Evolutionary conservation across 306 rosid species (phyloP).

Genomic region (Casuarina equisetifolia): DNA sequence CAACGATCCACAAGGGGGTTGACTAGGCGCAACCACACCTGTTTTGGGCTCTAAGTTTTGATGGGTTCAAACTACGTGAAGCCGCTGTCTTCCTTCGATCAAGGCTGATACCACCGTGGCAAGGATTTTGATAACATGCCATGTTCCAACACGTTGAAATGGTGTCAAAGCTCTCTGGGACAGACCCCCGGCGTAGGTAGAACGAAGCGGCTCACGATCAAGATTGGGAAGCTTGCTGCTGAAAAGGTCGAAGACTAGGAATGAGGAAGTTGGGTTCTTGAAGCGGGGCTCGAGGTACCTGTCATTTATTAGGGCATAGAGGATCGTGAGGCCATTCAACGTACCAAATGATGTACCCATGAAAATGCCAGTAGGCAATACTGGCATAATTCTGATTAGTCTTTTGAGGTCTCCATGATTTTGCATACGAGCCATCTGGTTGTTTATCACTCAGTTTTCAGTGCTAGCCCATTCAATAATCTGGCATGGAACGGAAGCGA

Average conservation of each 20-base stretch:
- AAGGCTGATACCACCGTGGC: conserved; percentile 22
- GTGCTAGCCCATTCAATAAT: conserved; percentile 32
- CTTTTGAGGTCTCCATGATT: conserved; percentile 40
- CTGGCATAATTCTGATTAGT: conserved; percentile 24
- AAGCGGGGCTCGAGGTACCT: conserved; percentile 23
- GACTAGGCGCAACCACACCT: conserved; percentile 21
- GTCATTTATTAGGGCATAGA: conserved; percentile 36
- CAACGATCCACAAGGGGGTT: conserved; percentile 27
- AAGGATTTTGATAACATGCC: conserved; percentile 16
- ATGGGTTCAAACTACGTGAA: conserved; percentile 1
- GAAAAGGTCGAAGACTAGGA: conserved; percentile 26
- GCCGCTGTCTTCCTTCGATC: conserved; percentile 21
- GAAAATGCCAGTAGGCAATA: conserved; percentile 34
- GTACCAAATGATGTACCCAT: conserved; percentile 18
- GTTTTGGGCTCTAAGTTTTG: background rate
- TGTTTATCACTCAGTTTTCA: conserved; percentile 19
- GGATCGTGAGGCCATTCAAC: conserved; percentile 12
- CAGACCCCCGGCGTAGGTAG: conserved; percentile 5
- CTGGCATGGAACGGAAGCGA: background rate
- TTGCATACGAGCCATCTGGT: conserved; percentile 13
- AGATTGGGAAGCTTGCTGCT: conserved; percentile 28
- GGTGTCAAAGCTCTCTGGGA: conserved; percentile 9
- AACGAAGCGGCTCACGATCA: conserved; percentile 17
- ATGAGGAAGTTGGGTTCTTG: conserved; percentile 28
- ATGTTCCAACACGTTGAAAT: conserved; percentile 27